Percentiles rank a stretch among this genome's conserved stretches.
These are phyloP conservation scores for Exophiala viscosa DNA, from an alignment of 2,329 filamentous ascomycete species.

Conservation along the genomic window DNA sequence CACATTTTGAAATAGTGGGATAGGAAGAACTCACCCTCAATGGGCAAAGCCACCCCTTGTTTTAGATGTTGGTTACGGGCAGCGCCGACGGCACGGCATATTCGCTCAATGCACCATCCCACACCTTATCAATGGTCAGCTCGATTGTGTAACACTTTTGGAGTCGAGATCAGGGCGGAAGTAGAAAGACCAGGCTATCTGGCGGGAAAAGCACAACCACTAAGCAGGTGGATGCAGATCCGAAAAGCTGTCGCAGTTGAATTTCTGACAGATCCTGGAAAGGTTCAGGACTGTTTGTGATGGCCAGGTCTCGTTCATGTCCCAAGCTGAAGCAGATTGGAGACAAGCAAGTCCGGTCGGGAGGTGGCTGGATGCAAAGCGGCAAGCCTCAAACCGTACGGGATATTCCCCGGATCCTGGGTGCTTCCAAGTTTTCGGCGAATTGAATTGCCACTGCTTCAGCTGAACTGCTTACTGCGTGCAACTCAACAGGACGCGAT, in stretches of 20 bases:
- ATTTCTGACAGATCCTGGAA: not conserved
- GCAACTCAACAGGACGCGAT: too few relatives aligned
- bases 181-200: not conserved
- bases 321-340: conserved; percentile 1
- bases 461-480: too few relatives aligned
- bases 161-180: not conserved
- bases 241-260: not conserved
- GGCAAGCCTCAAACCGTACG: not conserved
- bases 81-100: not conserved
- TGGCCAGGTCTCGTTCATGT: not conserved
- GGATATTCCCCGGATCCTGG: not conserved
- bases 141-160: not conserved
- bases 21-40: not conserved
- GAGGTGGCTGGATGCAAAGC: not conserved
- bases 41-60: not conserved
- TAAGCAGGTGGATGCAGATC: not conserved
- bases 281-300: not conserved
- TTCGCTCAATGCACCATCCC: not conserved
- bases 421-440: not conserved
- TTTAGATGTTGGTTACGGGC: not conserved
- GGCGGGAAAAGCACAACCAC: not conserved
- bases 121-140: not conserved
- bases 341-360: not conserved
- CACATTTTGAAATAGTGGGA: not conserved
- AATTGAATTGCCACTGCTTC: too few relatives aligned